Conservation (phyloP, 2,329 filamentous ascomycete genomes). For the Hirsutella minnesotensis region DNA sequence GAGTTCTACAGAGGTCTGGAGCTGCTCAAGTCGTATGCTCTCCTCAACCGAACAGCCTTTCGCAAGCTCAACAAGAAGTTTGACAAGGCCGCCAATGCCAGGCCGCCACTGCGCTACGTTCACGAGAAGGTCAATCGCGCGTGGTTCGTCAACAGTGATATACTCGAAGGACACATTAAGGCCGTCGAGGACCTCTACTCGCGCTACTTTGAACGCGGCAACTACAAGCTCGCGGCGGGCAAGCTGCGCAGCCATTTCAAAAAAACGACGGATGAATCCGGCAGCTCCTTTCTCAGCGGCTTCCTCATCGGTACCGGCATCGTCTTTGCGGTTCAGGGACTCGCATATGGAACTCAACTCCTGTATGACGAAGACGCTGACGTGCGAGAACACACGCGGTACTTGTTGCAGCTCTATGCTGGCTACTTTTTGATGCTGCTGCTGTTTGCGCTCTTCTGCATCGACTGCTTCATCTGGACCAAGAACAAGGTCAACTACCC, state of each 20-base stretch:
- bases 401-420: constrained; percentile 79
- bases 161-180: constrained; percentile 68
- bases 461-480: constrained; percentile 77
- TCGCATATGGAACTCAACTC: constrained; percentile 47
- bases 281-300: constrained; percentile 47
- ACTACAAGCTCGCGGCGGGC: constrained; percentile 79
- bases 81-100: constrained; percentile 76
- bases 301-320: constrained; percentile 56
- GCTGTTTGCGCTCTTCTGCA: constrained; percentile 71
- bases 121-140: constrained; percentile 82
- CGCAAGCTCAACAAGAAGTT: constrained; percentile 99
- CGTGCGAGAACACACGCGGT: constrained; percentile 44
- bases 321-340: constrained; percentile 54
- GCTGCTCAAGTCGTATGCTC: constrained; percentile 78
- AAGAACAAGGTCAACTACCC: constrained; percentile 84
- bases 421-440: constrained; percentile 81
- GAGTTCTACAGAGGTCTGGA: constrained; percentile 91
- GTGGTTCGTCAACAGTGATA: constrained; percentile 84
- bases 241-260: constrained; percentile 68
- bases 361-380: constrained; percentile 34
- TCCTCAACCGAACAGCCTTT: constrained; percentile 86
- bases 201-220: constrained; percentile 86
- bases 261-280: constrained; percentile 43
- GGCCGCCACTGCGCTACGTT: constrained; percentile 71
- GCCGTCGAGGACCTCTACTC: constrained; percentile 86